Evolutionary conservation across 805 yeast species (phyloP), one percentile per base, ranked within the genome.

Genomic region (Starmerella bombicola): DNA sequence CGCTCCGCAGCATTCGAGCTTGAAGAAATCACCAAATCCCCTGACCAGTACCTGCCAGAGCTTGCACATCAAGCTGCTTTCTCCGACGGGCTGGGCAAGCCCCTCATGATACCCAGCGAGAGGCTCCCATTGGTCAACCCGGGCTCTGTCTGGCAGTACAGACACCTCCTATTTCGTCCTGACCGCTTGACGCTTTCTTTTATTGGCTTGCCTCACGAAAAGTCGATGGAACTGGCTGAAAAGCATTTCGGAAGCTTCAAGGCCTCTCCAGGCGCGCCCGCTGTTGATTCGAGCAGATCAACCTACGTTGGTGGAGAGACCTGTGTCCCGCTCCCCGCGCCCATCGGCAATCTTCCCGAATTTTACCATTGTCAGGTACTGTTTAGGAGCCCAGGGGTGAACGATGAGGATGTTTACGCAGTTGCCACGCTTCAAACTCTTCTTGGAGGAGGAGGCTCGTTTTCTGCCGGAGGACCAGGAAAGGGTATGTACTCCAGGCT

Each of bases 391-490:
- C 67, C 80, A 2, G 79, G 95, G 1, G 78, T 85, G 24, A 71
- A 74, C 38, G 78, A 80, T 56, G 83, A 82, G 16, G 96, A 91
- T 53, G 75, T 86, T 33, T 91, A 91, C 55, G 93, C 94, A 1
- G 65, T 85, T 30, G 95, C 97, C 2, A 76, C 85, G 1, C 67
- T 91, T 43, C 97, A 91, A 58, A 83, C 86, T 45, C 66, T 88
- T 18, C 65, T 91, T 12, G 98, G 98, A 32, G 96, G 97, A 28
- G 98, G 97, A 42, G 93, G 95, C 4, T 85, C 97, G 1, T 91
- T 91, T 57, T 78, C 93, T 16, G 97, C 98, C 8, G 98, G 98
- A 50, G 98, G 98, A 0, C 98, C 98, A 15, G 98, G 98, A 40
- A 91, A 91, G 61, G 98, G 98, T 3, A 86, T 91, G 97, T 91